Evolutionary conservation across 495 filamentous ascomycete species (phyloP), one percentile per base, ranked within the genome.

Genomic region (Durotheca rogersii): DNA sequence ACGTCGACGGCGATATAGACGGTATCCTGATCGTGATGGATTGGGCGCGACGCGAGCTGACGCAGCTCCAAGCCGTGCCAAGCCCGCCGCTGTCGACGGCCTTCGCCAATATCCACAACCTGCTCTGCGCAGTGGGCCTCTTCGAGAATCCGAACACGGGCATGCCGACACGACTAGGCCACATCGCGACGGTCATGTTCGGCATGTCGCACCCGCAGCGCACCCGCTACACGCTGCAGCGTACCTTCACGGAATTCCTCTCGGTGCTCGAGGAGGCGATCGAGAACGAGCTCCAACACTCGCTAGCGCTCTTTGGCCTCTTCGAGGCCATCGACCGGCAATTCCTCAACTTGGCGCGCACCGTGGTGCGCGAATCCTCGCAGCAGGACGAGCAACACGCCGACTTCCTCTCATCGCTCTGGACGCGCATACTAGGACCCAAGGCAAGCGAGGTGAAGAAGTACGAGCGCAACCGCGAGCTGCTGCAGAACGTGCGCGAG

Each of bases 1-100:
- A 89, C 48, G 89, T 96, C 10, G 88, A 96, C 64, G 88, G 89
- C 9, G 90, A 96, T 58, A 86, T 96, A 52, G 90, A 95, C 64
- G 83, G 73, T 43, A 93, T 96, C 47, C 75, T 96, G 19, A 85
- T 92, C 32, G 88, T 91, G 10, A 96, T 96, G 89, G 89, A 94
- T 66, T 96, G 90, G 90, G 87, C 89, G 23, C 84, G 85, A 60
- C 84, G 88, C 38, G 89, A 96, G 68, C 79, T 96, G 7, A 64
- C 72, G 14, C 73, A 74, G 36, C 56, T 80, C 18, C 71, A 72
- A 32, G 42, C 59, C 17, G 60, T 62, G 14, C 81, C 85, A 3
- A 72, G 78, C 0, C 75, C 75, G 3, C 69, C 85, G 2, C 71
- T 91, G 0, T 77, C 82, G 16, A 77, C 82, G 20, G 75, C 83